Conservation (phyloP, 2,329 filamentous ascomycete genomes). For the Sclerotiophoma versabilis region DNA sequence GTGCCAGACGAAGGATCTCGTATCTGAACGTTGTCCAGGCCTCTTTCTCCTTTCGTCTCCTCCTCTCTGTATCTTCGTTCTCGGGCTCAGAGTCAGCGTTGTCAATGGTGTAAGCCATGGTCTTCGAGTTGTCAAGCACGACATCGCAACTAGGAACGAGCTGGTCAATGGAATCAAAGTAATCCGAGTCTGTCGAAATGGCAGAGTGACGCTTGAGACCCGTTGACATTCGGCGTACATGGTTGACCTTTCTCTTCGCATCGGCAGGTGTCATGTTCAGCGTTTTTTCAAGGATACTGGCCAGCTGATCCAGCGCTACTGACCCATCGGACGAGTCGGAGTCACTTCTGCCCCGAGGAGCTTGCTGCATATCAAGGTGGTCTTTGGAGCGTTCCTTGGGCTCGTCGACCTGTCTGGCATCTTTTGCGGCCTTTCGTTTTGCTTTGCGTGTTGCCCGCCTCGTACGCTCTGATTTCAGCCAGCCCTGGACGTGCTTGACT, state of each 20-base stretch:
- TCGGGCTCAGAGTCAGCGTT: slow-evolving; percentile 56
- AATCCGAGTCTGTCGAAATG: slow-evolving; percentile 84
- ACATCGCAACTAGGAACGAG: slow-evolving; percentile 87
- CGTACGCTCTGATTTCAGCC: slow-evolving; percentile 80
- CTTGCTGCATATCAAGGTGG: neutral
- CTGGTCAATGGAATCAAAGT: slow-evolving; percentile 75
- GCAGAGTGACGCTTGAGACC: slow-evolving; percentile 55
- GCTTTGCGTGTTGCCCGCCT: slow-evolving; percentile 67
- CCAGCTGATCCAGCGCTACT: slow-evolving; percentile 79
- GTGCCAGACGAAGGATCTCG: slow-evolving; percentile 86
- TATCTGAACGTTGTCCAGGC: slow-evolving; percentile 89
- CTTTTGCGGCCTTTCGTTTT: slow-evolving; percentile 60
- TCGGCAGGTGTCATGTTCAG: slow-evolving; percentile 55
- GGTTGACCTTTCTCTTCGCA: slow-evolving; percentile 39
- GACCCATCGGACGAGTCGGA: slow-evolving; percentile 72
- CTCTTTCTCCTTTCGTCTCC: slow-evolving; percentile 70
- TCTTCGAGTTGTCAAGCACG: slow-evolving; percentile 87
- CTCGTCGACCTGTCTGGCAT: slow-evolving; percentile 21
- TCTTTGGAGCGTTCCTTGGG: neutral
- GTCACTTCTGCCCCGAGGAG: slow-evolving; percentile 50
- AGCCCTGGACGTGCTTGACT: slow-evolving; percentile 77
- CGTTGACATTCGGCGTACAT: slow-evolving; percentile 39
- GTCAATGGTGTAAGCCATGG: slow-evolving; percentile 76
- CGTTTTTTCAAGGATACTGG: slow-evolving; percentile 77
- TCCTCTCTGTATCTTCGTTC: slow-evolving; percentile 53